Conservation (phyloP, 306 rosid genomes). For the Trichosanthes cucumerina region DNA sequence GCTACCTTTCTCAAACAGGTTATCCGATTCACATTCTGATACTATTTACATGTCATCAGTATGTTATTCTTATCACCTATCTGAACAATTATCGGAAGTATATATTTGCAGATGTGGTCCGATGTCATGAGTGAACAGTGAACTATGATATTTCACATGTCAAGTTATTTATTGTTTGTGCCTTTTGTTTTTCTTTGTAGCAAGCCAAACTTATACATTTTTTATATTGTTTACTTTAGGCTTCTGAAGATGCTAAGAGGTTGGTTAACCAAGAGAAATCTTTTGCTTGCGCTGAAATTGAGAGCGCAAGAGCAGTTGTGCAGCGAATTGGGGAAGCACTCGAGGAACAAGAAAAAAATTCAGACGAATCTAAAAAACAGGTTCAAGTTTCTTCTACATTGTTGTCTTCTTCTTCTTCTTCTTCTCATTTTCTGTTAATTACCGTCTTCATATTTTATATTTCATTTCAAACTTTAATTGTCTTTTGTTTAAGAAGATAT, state of each 20-base stretch:
- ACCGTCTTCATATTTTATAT: not conserved
- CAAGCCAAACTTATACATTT: not conserved
- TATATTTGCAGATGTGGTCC: not conserved
- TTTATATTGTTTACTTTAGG: slow-evolving; percentile 29
- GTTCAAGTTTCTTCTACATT: slow-evolving; percentile 21
- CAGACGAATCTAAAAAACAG: slow-evolving; percentile 61
- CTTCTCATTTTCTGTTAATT: not conserved
- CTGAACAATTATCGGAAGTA: not conserved
- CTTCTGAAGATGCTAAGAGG: slow-evolving; percentile 98
- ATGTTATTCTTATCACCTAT: not conserved
- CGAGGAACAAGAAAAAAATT: slow-evolving; percentile 60
- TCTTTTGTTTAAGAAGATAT: not conserved
- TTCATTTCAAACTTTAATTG: not conserved
- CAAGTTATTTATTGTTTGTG: not conserved
- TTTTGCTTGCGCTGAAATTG: slow-evolving; percentile 94
- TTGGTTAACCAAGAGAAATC: slow-evolving; percentile 93
- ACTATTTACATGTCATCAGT: not conserved
- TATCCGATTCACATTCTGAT: slow-evolving; percentile 5
- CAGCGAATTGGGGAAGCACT: slow-evolving; percentile 90
- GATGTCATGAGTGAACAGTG: not conserved
- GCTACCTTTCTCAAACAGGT: slow-evolving; percentile 95
- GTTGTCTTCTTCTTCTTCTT: not conserved
- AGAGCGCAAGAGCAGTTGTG: slow-evolving; percentile 89
- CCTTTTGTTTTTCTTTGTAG: not conserved
- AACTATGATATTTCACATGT: not conserved